Conservation (phyloP, 495 filamentous ascomycete species). For the Podospora pseudopauciseta region DNA sequence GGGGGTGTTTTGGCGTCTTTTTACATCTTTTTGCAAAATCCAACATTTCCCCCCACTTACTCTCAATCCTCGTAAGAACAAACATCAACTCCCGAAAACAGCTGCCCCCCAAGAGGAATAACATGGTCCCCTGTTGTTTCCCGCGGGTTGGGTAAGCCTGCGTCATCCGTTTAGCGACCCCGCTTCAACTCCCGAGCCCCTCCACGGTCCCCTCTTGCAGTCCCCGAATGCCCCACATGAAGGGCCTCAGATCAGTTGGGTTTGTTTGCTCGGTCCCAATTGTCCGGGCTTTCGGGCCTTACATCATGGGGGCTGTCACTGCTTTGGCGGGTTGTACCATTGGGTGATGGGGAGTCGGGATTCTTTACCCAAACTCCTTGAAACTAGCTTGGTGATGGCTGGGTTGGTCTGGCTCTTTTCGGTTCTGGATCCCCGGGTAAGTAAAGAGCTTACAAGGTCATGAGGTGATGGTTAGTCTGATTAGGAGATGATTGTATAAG, state of each 20-base stretch:
- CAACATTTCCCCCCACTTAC: background rate
- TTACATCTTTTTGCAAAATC: background rate
- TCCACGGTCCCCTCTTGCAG: slow-evolving; percentile 16
- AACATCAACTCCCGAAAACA: background rate
- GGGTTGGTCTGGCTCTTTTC: too few species aligned
- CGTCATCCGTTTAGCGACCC: slow-evolving; percentile 6
- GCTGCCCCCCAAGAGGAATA: background rate
- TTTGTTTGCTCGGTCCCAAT: background rate
- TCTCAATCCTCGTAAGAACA: too few species aligned
- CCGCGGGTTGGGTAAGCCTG: background rate
- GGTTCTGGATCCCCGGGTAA: background rate
- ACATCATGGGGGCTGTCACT: background rate
- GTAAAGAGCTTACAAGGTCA: background rate
- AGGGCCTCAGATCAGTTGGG: background rate
- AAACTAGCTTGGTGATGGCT: too few species aligned
- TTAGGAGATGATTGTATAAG: background rate
- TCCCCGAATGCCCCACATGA: slow-evolving; percentile 6
- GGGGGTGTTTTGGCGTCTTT: background rate
- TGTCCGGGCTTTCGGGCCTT: background rate
- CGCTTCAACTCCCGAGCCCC: slow-evolving; percentile 23
- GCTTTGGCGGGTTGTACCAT: background rate
- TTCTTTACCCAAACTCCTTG: background rate
- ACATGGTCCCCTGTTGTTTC: background rate
- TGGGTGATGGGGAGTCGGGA: background rate
- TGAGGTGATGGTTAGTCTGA: background rate